Conservation (phyloP, 768 basidiomycete species). For the Auricularia sp. region DNA sequence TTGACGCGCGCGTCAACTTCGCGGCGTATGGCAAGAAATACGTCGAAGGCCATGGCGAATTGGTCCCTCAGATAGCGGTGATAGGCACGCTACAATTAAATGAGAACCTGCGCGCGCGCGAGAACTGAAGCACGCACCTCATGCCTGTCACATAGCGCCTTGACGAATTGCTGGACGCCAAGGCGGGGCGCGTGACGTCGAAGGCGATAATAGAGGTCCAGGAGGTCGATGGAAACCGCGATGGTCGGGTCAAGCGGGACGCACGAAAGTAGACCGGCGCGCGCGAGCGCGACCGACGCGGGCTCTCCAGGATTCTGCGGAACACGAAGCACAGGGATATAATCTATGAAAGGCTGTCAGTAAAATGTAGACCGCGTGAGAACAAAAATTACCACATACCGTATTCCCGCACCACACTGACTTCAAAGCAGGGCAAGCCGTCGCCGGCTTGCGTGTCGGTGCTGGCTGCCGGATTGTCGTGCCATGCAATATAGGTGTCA, state of each 20-base stretch:
- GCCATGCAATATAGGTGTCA: too few relatives aligned
- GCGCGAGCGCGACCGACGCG: background rate
- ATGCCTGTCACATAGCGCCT: background rate
- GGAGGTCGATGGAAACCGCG: background rate
- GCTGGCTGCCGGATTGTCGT: too few relatives aligned
- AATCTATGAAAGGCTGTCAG: background rate
- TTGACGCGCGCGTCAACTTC: constrained; percentile 16
- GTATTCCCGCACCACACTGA: too few relatives aligned
- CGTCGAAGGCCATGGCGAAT: constrained; percentile 26
- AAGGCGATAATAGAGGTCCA: background rate
- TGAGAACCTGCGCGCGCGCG: too few relatives aligned
- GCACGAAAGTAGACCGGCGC: background rate
- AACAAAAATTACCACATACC: too few relatives aligned
- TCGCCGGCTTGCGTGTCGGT: too few relatives aligned
- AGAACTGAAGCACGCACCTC: background rate
- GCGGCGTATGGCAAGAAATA: constrained; percentile 23
- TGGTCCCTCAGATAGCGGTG: constrained; percentile 14
- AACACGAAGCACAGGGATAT: background rate
- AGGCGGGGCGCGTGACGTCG: background rate
- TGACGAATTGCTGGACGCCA: background rate
- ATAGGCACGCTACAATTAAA: constrained; percentile 8
- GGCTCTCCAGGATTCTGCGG: background rate
- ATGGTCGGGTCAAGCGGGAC: background rate
- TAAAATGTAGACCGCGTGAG: too few relatives aligned
- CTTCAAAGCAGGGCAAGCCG: too few relatives aligned